Percentiles rank a stretch among this genome's conserved stretches.
Conservation (phyloP, 164 flowering plant species). For the Malania oleifera region DNA sequence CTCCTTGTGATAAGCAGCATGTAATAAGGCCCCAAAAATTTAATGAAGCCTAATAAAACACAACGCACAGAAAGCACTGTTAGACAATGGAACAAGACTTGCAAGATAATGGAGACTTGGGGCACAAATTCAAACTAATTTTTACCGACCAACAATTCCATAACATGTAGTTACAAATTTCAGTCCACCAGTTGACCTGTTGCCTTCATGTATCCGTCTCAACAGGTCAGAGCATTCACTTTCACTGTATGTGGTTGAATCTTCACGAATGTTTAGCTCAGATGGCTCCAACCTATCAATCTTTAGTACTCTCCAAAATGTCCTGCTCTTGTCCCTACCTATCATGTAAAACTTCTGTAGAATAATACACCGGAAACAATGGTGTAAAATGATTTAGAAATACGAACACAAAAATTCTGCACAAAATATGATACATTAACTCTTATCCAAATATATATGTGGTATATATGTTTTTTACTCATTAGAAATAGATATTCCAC, state of each 20-base stretch:
- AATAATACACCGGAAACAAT: too few species aligned
- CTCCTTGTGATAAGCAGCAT: conserved; percentile 94
- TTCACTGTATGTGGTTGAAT: conserved; percentile 67
- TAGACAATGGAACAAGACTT: too few species aligned
- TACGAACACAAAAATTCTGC: too few species aligned
- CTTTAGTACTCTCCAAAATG: conserved; percentile 81
- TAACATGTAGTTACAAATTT: conserved; percentile 78
- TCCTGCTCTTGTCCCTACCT: conserved; percentile 73
- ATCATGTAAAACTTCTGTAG: conserved; percentile 82
- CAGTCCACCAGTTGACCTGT: conserved; percentile 82
- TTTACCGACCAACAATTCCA: conserved; percentile 80
- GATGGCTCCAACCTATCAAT: conserved; percentile 71
- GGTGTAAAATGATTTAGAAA: too few species aligned
- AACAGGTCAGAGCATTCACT: conserved; percentile 68
- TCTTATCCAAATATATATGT: too few species aligned
- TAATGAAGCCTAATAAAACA: conserved; percentile 85
- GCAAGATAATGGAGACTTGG: too few species aligned
- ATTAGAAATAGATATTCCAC: too few species aligned
- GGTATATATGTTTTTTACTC: too few species aligned
- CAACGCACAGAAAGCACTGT: too few species aligned
- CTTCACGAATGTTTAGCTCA: conserved; percentile 75
- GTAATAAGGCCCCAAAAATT: conserved; percentile 94
- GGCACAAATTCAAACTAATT: too few species aligned
- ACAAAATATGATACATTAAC: too few species aligned
- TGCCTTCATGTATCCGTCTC: conserved; percentile 78